Percentiles rank a stretch among this genome's conserved stretches.
Evolutionary conservation across 768 basidiomycete species (phyloP).

Genomic region (Baorangia bicolor): DNA sequence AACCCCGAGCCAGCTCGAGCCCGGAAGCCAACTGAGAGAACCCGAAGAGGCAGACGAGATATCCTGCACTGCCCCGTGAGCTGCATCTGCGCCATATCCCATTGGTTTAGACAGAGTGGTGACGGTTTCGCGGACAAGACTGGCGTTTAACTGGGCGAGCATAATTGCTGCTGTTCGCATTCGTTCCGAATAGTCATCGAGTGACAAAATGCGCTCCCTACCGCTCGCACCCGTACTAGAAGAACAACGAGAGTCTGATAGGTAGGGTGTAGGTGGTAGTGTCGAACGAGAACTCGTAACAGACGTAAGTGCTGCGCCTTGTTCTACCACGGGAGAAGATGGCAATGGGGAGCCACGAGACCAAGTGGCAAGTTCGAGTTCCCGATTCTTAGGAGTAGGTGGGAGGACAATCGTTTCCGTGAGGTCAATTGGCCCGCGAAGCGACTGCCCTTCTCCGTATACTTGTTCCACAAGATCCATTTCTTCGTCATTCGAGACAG

Average conservation of each 20-base stretch:
- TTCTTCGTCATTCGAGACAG: conserved; percentile 67
- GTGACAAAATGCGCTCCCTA: conserved; percentile 50
- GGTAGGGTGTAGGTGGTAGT: neutral
- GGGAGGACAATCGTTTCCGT: conserved; percentile 84
- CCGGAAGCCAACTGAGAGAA: conserved; percentile 51
- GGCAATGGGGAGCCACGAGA: conserved; percentile 52
- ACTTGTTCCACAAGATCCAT: conserved; percentile 97
- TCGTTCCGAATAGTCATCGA: conserved; percentile 97
- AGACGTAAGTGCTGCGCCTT: conserved; percentile 28
- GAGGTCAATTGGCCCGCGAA: conserved; percentile 74
- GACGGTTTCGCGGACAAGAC: conserved; percentile 56
- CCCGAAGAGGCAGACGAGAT: conserved; percentile 21
- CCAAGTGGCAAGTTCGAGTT: conserved; percentile 86
- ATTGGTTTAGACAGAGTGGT: conserved; percentile 22
- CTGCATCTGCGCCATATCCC: neutral
- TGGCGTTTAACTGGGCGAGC: conserved; percentile 94
- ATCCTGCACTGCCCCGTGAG: conserved; percentile 11
- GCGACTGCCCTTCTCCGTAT: conserved; percentile 75
- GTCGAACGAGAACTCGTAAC: conserved; percentile 11
- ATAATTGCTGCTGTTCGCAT: conserved; percentile 99
- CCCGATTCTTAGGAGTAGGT: conserved; percentile 81
- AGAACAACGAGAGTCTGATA: conserved; percentile 3
- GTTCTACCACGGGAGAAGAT: conserved; percentile 44
- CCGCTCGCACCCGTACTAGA: neutral
- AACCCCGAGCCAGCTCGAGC: conserved; percentile 50